Conservation (phyloP, 1,284 basidiomycete species). For the Tilletia horrida region DNA sequence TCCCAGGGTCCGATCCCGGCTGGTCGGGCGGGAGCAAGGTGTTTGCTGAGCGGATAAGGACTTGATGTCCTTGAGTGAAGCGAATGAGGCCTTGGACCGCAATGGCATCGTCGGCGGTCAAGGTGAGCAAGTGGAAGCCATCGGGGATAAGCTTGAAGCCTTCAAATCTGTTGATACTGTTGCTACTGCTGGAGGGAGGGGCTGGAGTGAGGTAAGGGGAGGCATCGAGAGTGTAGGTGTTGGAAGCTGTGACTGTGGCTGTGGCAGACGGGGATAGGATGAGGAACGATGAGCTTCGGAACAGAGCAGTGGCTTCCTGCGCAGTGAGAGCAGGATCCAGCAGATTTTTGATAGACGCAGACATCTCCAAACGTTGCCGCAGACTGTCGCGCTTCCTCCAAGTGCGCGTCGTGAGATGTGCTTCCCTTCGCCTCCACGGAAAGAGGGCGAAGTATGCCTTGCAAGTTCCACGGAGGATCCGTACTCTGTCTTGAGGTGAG, state of each 20-base stretch:
- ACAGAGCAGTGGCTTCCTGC: neutral
- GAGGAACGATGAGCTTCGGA: constrained; percentile 9
- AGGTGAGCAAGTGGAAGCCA: neutral
- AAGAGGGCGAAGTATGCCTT: no score
- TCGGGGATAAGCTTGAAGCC: constrained; percentile 14
- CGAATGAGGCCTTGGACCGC: neutral
- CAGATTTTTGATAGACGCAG: neutral
- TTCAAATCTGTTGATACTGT: neutral
- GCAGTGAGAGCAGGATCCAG: neutral
- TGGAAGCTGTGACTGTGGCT: neutral
- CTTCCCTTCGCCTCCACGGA: no score
- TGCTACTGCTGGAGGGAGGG: neutral
- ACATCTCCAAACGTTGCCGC: no score
- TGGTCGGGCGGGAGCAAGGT: neutral
- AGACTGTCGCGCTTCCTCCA: no score
- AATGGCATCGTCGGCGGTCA: neutral
- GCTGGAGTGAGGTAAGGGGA: neutral
- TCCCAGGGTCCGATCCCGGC: neutral
- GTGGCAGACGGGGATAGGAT: neutral
- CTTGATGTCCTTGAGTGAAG: neutral
- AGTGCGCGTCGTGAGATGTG: no score
- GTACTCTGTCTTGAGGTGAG: no score
- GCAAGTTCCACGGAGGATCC: no score
- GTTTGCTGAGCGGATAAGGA: neutral
- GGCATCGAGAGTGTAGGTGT: neutral